A percentile compares a stretch with the other conserved stretches of the same genome.
phyloP scores from a whole-genome alignment of 768 basidiomycete genomes.

The Leccinellum luteum region DNA sequence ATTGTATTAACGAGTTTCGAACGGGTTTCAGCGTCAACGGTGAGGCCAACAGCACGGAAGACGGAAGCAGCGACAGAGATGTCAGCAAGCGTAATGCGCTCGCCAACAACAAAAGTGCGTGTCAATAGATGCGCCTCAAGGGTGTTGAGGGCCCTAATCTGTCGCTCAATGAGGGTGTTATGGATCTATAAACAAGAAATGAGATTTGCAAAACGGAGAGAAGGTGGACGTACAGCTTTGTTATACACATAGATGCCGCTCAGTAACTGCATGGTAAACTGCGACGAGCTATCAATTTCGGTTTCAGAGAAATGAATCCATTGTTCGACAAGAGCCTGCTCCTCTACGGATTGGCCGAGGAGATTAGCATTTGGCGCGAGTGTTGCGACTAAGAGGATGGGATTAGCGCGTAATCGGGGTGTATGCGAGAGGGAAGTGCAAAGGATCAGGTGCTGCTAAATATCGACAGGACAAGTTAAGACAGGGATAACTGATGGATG shows the following conservation, averaged over 20 bases:
- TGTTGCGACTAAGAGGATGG: slow-evolving; percentile 56
- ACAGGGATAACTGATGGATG: slow-evolving; percentile 69
- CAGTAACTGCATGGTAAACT: slow-evolving; percentile 43
- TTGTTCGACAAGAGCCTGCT: slow-evolving; percentile 77
- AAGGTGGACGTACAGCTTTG: slow-evolving; percentile 64
- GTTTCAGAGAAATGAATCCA: slow-evolving; percentile 77
- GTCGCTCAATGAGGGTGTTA: slow-evolving; percentile 48
- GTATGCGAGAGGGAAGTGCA: not conserved
- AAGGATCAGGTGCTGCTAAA: slow-evolving; percentile 13
- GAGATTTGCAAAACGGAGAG: not conserved
- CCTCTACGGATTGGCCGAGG: slow-evolving; percentile 61
- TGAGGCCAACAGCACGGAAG: slow-evolving; percentile 48
- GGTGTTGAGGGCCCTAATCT: slow-evolving; percentile 56
- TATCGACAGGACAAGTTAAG: slow-evolving; percentile 61
- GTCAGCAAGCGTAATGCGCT: slow-evolving; percentile 95
- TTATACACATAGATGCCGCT: slow-evolving; percentile 63
- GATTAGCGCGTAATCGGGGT: slow-evolving; percentile 16
- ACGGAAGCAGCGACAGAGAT: slow-evolving; percentile 63
- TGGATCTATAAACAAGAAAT: slow-evolving; percentile 47
- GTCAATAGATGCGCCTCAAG: slow-evolving; percentile 72
- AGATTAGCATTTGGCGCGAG: slow-evolving; percentile 78
- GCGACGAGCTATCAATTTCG: slow-evolving; percentile 49
- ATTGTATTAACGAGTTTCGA: slow-evolving; percentile 70
- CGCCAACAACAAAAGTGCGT: slow-evolving; percentile 88
- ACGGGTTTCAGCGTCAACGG: slow-evolving; percentile 66